Base-by-base conservation (phyloP, 495 filamentous ascomycete genomes). In the Tuber borchii region DNA sequence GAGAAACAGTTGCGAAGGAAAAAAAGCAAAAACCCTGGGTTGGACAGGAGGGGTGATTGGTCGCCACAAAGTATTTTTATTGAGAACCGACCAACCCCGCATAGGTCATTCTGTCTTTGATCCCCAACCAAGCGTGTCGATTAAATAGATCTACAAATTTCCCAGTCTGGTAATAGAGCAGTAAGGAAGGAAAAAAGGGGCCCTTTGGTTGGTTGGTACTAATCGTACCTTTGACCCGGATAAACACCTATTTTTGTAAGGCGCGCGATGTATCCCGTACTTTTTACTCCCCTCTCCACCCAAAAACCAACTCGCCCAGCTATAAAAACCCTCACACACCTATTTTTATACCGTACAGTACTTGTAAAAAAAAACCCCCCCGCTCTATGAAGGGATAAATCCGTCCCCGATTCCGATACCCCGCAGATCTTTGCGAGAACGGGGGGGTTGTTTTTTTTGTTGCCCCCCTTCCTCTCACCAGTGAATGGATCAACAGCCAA, bases 41-140 rank as follows among this genome's bases (percentile, higher is more conserved):
- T 17, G n/a, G 26, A 31, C 2, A 65, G 56, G 56, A 17, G 48
- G 20, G 9, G 56, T 31, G 10, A 65, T 65, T 65, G 56, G n/a
- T 31, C n/a, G 56, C 56, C 56, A 65, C 56, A 26, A 65, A 65
- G 56, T 65, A 65, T 65, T 65, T 65, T 65, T 31, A 65, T n/a
- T 17, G 14, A 65, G 42, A 12, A 43, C 14, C 12, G 56, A 65
- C 56, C 56, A 65, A 31, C 56, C 56, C 56, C 56, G 56, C 12
- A 6, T 65, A n/a, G n/a, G 56, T 17, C 56, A 3, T 31, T 65
- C 10, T 43, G 42, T 43, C 42, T 43, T 6, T 12, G n/a, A 31
- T 31, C 26, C 56, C n/a, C 56, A 31, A 31, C 31, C 26, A 31
- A 65, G 56, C 1, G 56, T 14, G 14, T 10, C 12, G 12, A 65